Base-by-base conservation (phyloP, 1,284 basidiomycete species). In the Ceratorhiza oryzae-sativae region DNA sequence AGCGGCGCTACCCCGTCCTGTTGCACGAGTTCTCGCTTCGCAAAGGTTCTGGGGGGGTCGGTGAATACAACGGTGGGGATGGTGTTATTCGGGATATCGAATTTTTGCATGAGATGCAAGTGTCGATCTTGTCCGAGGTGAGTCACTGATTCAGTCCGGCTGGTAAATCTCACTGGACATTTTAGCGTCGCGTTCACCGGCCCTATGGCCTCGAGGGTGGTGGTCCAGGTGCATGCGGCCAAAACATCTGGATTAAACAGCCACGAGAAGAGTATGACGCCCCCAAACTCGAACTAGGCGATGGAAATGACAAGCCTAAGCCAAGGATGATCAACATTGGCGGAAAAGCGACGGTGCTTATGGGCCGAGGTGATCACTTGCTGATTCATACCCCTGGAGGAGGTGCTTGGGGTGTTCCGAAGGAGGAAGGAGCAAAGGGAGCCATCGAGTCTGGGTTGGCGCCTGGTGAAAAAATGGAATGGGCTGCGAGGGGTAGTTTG, bases 171-270 rank as follows among this genome's bases (percentile, higher is more conserved):
- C 13, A 36, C 30, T n/a, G 13, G 9, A 6, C 30, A 4, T 25
- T 51, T 2, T 77, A 95, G 89, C 85, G 97, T 72, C 86, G 97
- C 18, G 94, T 94, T 0, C 87, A 92, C 41, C 88, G 90, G 74
- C 97, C 97, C 10, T 98, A 97, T 79, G 97, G 97, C 1, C 80
- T 96, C 79, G 88, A 92, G 75, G 96, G 96, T 9, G 97, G 97
- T 10, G 88, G 86, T 18, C 84, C 88, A 3, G 96, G 90, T 9
- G 83, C 81, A 62, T 81, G 91, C 73, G 96, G 96, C 0, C 85
- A 88, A 59, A 98, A 98, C 79, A 88, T 91, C 23, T 98, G 96
- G 96, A 83, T 96, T 72, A 95, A 96, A 82, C 84, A 86, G 77
- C 83, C 87, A 45, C 86, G 92, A 23, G 78, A 84, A 73, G 87